A percentile compares a stretch with the other conserved stretches of the same genome.
phyloP scores from a whole-genome alignment of 441 rosid species.

The Arabidopsis hybrid region DNA sequence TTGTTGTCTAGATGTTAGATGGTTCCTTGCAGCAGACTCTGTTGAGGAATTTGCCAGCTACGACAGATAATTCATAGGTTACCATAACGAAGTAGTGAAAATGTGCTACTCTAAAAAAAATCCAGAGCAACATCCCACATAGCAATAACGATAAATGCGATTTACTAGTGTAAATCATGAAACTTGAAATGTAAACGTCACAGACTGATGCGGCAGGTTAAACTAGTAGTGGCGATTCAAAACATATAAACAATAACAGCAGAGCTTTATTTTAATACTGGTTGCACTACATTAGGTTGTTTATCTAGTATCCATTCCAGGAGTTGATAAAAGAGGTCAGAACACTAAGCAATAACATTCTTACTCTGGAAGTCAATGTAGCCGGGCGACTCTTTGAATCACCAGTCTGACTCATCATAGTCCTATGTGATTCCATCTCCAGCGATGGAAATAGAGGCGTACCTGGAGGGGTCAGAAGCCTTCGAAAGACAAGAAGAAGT shows the following conservation, averaged over 20 bases:
- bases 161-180: background rate
- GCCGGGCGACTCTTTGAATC: constrained; percentile 70
- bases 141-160: background rate
- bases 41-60: constrained; percentile 77
- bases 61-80: constrained; percentile 25
- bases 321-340: constrained; percentile 25
- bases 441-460: constrained; percentile 96
- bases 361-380: constrained; percentile 82
- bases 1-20: constrained; percentile 65
- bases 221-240: background rate
- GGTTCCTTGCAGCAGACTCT: constrained; percentile 67
- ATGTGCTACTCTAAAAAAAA: background rate
- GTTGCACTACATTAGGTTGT: constrained; percentile 4
- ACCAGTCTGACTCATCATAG: constrained; percentile 71
- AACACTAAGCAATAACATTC: constrained; percentile 37
- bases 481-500: constrained; percentile 43
- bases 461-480: constrained; percentile 99
- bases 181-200: background rate
- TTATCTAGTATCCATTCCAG: background rate
- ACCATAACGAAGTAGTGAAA: constrained; percentile 22
- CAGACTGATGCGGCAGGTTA: background rate
- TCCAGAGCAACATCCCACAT: background rate
- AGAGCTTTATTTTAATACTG: background rate
- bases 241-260: background rate
- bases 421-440: constrained; percentile 89